Evolutionary conservation across 768 basidiomycete species (phyloP).

Genomic region (Mycena venus): DNA sequence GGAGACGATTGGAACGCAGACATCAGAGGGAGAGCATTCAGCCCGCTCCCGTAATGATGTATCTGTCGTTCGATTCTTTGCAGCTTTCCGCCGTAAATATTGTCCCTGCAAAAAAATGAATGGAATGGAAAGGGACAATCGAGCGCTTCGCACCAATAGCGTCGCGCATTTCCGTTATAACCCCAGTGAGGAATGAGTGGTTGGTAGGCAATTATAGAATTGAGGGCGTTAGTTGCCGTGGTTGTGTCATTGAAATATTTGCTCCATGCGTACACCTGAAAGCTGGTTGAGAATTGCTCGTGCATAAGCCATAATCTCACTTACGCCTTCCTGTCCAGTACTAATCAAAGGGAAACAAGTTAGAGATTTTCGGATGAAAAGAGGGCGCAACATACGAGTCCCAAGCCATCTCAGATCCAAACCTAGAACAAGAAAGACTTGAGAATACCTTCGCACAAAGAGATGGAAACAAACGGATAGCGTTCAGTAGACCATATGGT

Average conservation of each 20-base stretch:
- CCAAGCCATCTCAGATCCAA: constrained; percentile 74
- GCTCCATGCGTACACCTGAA: constrained; percentile 58
- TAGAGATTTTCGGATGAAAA: neutral
- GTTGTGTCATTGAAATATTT: constrained; percentile 66
- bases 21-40: constrained; percentile 69
- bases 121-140: neutral
- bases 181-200: constrained; percentile 73
- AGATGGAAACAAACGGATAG: constrained; percentile 58
- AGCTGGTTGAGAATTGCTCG: neutral
- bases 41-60: constrained; percentile 70
- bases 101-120: constrained; percentile 56
- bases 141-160: constrained; percentile 59
- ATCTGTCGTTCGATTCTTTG: constrained; percentile 69
- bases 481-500: constrained; percentile 60
- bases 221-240: constrained; percentile 65
- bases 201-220: constrained; percentile 70
- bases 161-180: constrained; percentile 70
- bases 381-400: constrained; percentile 44
- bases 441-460: constrained; percentile 1
- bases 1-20: constrained; percentile 62
- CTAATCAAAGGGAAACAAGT: neutral
- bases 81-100: constrained; percentile 68
- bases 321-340: constrained; percentile 69
- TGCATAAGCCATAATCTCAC: neutral
- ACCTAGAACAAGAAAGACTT: constrained; percentile 44